phyloP scores from a whole-genome alignment of 1,284 basidiomycete genomes.

The Gomphus sp. region DNA sequence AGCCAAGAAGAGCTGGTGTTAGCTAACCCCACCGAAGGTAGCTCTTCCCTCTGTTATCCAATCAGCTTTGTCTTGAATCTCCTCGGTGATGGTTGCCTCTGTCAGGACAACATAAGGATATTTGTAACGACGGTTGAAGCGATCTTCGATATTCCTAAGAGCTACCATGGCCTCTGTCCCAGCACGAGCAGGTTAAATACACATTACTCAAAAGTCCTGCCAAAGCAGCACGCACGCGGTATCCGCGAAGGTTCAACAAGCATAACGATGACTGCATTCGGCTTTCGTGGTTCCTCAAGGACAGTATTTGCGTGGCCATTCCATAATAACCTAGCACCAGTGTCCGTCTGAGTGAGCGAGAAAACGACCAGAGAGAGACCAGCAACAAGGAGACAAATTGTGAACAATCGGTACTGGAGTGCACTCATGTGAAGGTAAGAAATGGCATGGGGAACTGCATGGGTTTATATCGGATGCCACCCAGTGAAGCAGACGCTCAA shows the following conservation, averaged over 20 bases:
- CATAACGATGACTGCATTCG: conserved; percentile 10
- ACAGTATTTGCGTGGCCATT: background rate
- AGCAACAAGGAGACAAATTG: background rate
- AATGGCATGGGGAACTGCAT: background rate
- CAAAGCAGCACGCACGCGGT: background rate
- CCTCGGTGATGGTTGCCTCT: conserved; percentile 2
- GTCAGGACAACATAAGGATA: conserved; percentile 9
- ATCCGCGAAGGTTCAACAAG: conserved; percentile 8
- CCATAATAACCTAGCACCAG: background rate
- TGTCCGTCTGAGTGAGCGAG: background rate
- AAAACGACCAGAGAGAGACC: background rate
- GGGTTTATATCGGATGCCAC: too few species aligned
- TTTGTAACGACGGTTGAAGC: conserved; percentile 7
- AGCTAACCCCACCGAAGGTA: conserved; percentile 4
- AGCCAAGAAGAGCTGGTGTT: background rate
- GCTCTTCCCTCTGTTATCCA: conserved; percentile 2
- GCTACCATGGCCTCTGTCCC: conserved; percentile 6
- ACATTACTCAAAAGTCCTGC: background rate
- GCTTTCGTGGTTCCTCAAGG: background rate
- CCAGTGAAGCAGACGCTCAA: background rate
- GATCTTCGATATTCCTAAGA: conserved; percentile 7
- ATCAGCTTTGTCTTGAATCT: background rate
- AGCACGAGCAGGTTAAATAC: background rate
- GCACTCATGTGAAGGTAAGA: background rate
- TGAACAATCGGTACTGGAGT: background rate